These are phyloP conservation scores for Saccharomyces hybrid DNA, from an alignment of 1,139 yeast genomes.

Conservation along the genomic window DNA sequence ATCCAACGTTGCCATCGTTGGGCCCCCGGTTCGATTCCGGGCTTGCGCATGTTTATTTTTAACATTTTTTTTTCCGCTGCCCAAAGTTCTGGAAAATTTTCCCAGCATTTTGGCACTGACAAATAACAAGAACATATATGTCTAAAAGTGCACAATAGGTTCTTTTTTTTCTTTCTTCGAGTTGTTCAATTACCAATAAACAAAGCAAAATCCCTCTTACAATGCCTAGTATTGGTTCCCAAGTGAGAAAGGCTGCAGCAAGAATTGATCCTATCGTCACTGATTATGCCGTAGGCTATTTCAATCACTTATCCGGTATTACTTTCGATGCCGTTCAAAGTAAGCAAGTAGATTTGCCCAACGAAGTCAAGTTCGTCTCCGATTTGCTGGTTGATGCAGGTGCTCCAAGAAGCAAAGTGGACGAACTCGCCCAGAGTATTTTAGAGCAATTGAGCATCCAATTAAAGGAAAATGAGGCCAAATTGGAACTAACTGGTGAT, in stretches of 20 bases:
- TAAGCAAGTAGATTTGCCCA: constrained; percentile 56
- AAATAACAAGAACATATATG: no score
- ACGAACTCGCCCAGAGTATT: constrained; percentile 40
- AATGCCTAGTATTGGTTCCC: constrained; percentile 34
- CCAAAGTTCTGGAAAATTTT: no score
- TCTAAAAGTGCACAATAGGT: no score
- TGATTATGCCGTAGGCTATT: constrained; percentile 85
- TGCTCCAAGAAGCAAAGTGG: constrained; percentile 51
- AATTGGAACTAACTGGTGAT: constrained; percentile 64
- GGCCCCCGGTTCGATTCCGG: no score
- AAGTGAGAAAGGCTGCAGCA: constrained; percentile 85
- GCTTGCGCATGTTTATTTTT: no score
- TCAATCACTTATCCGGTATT: constrained; percentile 63
- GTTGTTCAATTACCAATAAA: no score
- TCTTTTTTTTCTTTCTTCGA: no score
- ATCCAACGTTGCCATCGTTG: no score
- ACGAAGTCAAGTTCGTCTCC: constrained; percentile 59
- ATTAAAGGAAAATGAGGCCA: constrained; percentile 62
- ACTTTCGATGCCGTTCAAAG: constrained; percentile 79
- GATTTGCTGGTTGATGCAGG: constrained; percentile 73
- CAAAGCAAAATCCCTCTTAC: not conserved
- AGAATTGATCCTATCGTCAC: constrained; percentile 83
- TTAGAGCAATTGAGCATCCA: constrained; percentile 45
- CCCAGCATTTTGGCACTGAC: no score
- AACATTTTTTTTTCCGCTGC: no score